Evolutionary conservation across 345 rosid species (phyloP), one percentile per base, ranked within the genome.

Genomic region (Aegle marmelos): DNA sequence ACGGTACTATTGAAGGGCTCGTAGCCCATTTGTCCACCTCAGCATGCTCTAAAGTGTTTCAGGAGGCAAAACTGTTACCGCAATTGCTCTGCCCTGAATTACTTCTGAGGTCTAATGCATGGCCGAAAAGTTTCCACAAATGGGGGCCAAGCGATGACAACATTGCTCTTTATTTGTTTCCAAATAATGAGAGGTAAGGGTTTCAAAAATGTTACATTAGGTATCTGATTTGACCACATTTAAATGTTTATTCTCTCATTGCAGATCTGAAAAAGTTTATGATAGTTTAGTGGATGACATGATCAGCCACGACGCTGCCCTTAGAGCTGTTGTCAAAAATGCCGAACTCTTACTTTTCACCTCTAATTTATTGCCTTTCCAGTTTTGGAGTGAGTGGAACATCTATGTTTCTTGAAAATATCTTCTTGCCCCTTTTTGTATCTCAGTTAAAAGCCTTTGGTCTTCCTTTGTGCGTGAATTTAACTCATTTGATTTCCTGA

Each of bases 331-430:
- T 36, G 75, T 90, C 78, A 64, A 88, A 75, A 80, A 87, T 74
- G 94, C 87, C 7, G 98, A 91, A 67, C 89, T 93, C 75, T 76
- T 94, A 59, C 81, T 94, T 41, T 94, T 88, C 84, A 76, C 93
- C 50, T 93, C 98, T 53, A 81, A 57, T 4, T 17, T 74, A 59
- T 85, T 94, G 89, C 97, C 98, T 2, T 31, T 73, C 76, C 78
- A 71, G 24, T 85, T 21, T 27, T 80, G 92, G 96, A 86, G 98
- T 92, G 74, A 92, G 96, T 73, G 37, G 53, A 70, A 70, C 37
- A 64, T 68, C 50, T 56, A 67, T 71, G 34, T 48, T 33, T 62
- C 65, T 58, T 0, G 41, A 6, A 67, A 37, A 30, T 25, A 50
- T 57, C 33, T 31, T 5, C 7, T 22, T 22, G 5, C 25, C 19